Evolutionary conservation across 2,329 filamentous ascomycete genomes (phyloP).

Genomic region (Cytospora leucostoma): DNA sequence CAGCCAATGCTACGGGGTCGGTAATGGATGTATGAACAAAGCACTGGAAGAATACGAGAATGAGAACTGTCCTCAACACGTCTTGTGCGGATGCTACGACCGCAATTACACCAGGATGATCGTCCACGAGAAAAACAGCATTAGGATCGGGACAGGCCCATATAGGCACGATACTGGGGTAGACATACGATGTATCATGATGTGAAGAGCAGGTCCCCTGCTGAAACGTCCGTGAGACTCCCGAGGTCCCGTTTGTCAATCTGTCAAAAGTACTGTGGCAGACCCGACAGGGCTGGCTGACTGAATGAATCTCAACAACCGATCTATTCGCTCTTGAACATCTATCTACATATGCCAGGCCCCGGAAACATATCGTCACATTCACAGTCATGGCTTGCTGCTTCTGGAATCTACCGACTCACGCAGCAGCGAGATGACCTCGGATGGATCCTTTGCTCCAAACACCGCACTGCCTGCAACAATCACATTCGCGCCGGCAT

Average conservation of each 20-base stretch:
- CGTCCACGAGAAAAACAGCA: constrained; percentile 43
- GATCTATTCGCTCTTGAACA: constrained; percentile 1
- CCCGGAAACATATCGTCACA: background rate
- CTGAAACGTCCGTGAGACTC: background rate
- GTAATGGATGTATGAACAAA: constrained; percentile 41
- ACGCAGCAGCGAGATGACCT: constrained; percentile 82
- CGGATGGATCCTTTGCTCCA: constrained; percentile 81
- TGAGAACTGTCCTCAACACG: constrained; percentile 47
- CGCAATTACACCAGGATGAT: constrained; percentile 51
- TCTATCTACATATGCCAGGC: constrained; percentile 6
- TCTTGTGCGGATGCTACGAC: constrained; percentile 46
- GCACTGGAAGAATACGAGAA: constrained; percentile 37
- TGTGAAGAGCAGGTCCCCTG: constrained; percentile 35
- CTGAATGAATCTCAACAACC: background rate
- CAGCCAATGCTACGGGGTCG: constrained; percentile 48
- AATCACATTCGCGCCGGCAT: constrained; percentile 96
- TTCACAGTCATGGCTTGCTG: constrained; percentile 41
- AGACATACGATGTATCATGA: constrained; percentile 41
- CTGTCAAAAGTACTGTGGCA: background rate
- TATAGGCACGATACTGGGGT: constrained; percentile 40
- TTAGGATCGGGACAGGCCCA: constrained; percentile 52
- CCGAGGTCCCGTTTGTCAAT: background rate
- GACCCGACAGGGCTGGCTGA: background rate
- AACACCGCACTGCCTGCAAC: constrained; percentile 96
- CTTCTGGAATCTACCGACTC: constrained; percentile 70